These are phyloP conservation scores for Candida corydali DNA, from an alignment of 805 yeast species.

Conservation along the genomic window DNA sequence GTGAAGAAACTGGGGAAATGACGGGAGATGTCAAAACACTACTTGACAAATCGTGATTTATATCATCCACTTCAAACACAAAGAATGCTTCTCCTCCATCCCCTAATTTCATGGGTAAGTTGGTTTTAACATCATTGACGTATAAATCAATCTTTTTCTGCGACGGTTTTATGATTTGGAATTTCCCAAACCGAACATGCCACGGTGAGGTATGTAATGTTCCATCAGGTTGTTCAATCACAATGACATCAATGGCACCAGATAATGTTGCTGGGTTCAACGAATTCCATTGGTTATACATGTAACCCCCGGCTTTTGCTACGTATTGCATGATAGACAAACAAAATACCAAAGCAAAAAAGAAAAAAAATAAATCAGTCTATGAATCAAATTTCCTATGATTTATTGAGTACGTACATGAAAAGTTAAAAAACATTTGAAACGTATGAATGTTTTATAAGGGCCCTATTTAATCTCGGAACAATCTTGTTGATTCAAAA, in stretches of 20 bases:
- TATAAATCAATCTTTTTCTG: constrained; percentile 89
- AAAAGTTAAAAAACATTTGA: too few species aligned
- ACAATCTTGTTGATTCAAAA: too few species aligned
- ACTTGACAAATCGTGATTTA: constrained; percentile 56
- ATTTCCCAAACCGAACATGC: constrained; percentile 94
- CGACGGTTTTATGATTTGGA: constrained; percentile 87
- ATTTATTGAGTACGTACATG: too few species aligned
- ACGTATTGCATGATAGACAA: constrained; percentile 94
- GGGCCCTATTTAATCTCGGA: too few species aligned
- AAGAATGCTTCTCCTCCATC: constrained; percentile 98
- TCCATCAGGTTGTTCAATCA: constrained; percentile 83
- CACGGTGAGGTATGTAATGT: constrained; percentile 88
- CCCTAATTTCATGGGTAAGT: constrained; percentile 92
- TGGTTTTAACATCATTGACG: constrained; percentile 77
- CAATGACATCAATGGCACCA: constrained; percentile 96
- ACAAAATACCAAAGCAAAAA: too few species aligned
- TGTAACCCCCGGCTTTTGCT: constrained; percentile 91
- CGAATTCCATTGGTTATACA: constrained; percentile 95
- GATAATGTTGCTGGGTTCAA: constrained; percentile 93
- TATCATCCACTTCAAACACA: constrained; percentile 76
- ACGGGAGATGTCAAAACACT: constrained; percentile 86
- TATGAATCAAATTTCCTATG: too few species aligned
- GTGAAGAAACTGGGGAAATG: constrained; percentile 61
- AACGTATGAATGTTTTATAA: too few species aligned
- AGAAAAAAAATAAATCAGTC: constrained; percentile 1